Conservation (phyloP, 306 rosid genomes). For the Glycine tomentella region DNA sequence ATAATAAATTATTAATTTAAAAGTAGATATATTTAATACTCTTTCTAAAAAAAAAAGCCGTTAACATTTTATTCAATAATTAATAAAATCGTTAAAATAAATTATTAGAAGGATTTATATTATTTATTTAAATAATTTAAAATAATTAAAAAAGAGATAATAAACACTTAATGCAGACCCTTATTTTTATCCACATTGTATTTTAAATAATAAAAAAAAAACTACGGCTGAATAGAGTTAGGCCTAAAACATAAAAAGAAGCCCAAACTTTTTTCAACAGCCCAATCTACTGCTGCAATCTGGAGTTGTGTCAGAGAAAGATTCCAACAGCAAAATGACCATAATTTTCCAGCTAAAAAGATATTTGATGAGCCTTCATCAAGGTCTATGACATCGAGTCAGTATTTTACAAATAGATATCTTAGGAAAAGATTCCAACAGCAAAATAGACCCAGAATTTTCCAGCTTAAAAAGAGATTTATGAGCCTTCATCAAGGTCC, state of each 20-base stretch:
- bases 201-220: no score
- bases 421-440: no score
- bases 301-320: not conserved
- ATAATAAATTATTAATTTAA: not conserved
- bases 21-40: not conserved
- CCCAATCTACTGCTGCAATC: no score
- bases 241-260: no score
- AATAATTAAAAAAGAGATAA: no score
- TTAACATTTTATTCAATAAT: not conserved
- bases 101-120: not conserved
- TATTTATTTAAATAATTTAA: not conserved
- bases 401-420: no score
- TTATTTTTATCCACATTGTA: not conserved
- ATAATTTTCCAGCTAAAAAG: not conserved
- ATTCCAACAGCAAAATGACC: not conserved
- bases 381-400: not conserved
- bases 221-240: no score
- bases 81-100: not conserved
- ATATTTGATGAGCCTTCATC: not conserved
- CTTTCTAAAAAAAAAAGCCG: not conserved
- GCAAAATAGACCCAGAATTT: no score
- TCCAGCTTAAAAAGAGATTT: no score
- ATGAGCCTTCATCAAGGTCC: not conserved
- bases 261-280: no score
- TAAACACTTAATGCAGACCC: not conserved